A percentile compares a stretch with the other conserved stretches of the same genome.
phyloP scores from a whole-genome alignment of 805 yeast species.

The Yamadazyma laniorum region DNA sequence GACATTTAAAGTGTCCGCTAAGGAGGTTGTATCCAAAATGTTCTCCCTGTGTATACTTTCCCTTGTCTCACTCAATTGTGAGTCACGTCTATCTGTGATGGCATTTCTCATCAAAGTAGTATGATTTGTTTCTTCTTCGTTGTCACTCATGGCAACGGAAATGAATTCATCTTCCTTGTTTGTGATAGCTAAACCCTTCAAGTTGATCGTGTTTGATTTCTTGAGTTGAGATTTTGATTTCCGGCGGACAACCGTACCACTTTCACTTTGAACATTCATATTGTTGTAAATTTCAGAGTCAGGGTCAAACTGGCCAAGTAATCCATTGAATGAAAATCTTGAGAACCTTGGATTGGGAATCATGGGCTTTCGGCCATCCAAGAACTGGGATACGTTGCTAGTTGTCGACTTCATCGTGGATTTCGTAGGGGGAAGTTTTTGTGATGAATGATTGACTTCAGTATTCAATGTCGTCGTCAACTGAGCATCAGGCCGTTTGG shows the following conservation, averaged over 20 bases:
- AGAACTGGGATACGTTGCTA: conserved; percentile 1
- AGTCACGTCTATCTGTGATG: conserved; percentile 8
- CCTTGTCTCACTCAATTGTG: not conserved
- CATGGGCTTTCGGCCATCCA: conserved; percentile 15
- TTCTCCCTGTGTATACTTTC: conserved; percentile 1
- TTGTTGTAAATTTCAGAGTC: conserved; percentile 8
- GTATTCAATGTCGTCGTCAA: not conserved
- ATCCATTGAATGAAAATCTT: conserved; percentile 40
- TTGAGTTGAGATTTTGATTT: conserved; percentile 13
- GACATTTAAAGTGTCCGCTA: conserved; percentile 8
- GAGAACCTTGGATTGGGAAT: conserved; percentile 46
- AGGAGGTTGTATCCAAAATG: conserved; percentile 11
- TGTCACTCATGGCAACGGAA: conserved; percentile 19
- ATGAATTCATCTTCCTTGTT: conserved; percentile 17
- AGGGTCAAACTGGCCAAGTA: conserved; percentile 19
- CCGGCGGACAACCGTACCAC: conserved; percentile 4
- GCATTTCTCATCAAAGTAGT: conserved; percentile 14
- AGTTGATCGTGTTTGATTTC: conserved; percentile 22
- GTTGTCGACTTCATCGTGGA: conserved; percentile 1
- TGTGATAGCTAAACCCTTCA: conserved; percentile 30
- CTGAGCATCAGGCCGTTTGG: not conserved
- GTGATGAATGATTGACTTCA: not conserved
- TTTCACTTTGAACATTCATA: conserved; percentile 3
- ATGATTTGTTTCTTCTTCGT: conserved; percentile 12
- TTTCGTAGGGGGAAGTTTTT: not conserved